Evolutionary conservation across 2,329 filamentous ascomycete genomes (phyloP), one percentile per base, ranked within the genome.

Genomic region (Talaromyces sp.): DNA sequence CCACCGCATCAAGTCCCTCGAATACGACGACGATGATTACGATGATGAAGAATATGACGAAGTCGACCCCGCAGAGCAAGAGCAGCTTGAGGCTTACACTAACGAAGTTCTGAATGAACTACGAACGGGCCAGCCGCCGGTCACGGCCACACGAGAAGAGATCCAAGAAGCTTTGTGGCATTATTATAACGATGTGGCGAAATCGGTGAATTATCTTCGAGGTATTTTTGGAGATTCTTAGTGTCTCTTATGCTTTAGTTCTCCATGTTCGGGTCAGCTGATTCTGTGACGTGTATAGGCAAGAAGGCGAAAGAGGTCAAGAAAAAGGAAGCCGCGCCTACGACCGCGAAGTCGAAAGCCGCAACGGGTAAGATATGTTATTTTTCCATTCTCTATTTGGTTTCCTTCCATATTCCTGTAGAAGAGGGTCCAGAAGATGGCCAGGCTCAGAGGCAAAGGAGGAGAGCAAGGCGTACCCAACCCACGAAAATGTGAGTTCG

Each of bases 91-190:
- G 39, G 73, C 82, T 39, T 87, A 86, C 53, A 90, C 87, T 0
- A 77, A 80, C 39, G 80, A 86, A 63, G 88, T 95, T 36, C 81
- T 84, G 59, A 78, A 79, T 61, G 80, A 81, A 8, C 78, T 96
- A n/a, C 87, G 85, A 6, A 72, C 76, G 9, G 79, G 83, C 60
- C 78, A 80, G 33, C 75, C 75, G 63, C 84, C 83, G 61, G 80
- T 87, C 10, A 82, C 80, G 68, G 77, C 82, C n/a, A 80, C 82
- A 5, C 83, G 87, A 60, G 77, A 79, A 37, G 88, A 96, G 69
- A 93, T 97, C 62, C 85, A 96, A 70, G 93, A 97, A 61, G 84
- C 92, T 0, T 75, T 99, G 15, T 97, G 91, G 91, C 85, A 99
- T 74, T 97, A 97, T 73, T 97, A 93, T 72, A 97, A 92, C 70